Percentiles rank a stretch among this genome's conserved stretches.
phyloP scores from a whole-genome alignment of 257 asterid species.

The Solanum tarapatanum region DNA sequence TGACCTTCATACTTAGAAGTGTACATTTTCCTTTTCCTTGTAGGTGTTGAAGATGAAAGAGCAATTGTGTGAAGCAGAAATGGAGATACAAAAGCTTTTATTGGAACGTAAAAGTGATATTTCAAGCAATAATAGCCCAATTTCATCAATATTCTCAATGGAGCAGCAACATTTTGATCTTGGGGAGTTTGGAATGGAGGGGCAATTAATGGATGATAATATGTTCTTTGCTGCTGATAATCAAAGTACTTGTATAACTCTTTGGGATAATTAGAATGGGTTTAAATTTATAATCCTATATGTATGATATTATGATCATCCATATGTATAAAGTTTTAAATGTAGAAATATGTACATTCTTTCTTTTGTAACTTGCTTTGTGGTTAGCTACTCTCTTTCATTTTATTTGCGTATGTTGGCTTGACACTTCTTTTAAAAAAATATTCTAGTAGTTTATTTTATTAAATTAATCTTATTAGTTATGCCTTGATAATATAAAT shows the following conservation, averaged over 20 bases:
- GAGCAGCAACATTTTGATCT: constrained; percentile 18
- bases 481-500: not conserved
- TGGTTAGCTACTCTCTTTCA: not conserved
- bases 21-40: not conserved
- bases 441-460: not conserved
- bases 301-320: not conserved
- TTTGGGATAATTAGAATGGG: constrained; percentile 14
- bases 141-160: constrained; percentile 21
- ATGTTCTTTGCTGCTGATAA: constrained; percentile 10
- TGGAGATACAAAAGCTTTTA: constrained; percentile 24
- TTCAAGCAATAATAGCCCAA: constrained; percentile 42
- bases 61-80: constrained; percentile 36
- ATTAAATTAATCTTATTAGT: not conserved
- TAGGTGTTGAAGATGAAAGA: constrained; percentile 41
- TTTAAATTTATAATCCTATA: not conserved
- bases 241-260: not conserved
- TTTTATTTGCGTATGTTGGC: not conserved
- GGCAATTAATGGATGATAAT: constrained; percentile 13
- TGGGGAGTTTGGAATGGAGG: constrained; percentile 38
- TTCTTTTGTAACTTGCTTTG: constrained; percentile 4
- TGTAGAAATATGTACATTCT: not conserved
- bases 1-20: not conserved
- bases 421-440: not conserved
- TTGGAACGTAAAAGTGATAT: constrained; percentile 21
- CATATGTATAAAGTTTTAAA: not conserved